Percentiles rank a stretch among this genome's conserved stretches.
Evolutionary conservation across 2,329 filamentous ascomycete genomes (phyloP).

Genomic region (Penicillium corylophilum): DNA sequence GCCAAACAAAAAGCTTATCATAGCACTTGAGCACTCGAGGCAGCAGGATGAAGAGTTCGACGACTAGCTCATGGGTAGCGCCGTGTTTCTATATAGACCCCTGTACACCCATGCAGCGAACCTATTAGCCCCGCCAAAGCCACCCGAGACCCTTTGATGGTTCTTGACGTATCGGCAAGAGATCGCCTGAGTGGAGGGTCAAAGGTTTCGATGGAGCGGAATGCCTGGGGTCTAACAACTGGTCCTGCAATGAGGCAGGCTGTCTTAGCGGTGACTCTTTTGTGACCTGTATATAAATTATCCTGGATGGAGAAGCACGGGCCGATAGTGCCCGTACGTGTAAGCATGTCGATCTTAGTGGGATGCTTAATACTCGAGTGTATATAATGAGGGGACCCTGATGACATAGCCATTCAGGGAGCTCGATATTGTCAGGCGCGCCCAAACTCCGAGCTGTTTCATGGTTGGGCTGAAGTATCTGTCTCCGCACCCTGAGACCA

Average conservation of each 20-base stretch:
- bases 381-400: not conserved
- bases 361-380: not conserved
- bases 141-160: not conserved
- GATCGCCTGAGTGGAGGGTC: not conserved
- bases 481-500: not conserved
- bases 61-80: too few species aligned
- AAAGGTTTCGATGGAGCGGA: not conserved
- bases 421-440: not conserved
- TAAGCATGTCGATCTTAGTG: not conserved
- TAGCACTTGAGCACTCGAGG: too few species aligned
- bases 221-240: not conserved
- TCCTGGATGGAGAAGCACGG: not conserved
- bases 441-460: not conserved
- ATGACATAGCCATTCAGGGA: not conserved
- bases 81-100: not conserved
- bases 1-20: not conserved
- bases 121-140: not conserved
- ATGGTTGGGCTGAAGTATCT: not conserved
- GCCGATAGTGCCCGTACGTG: not conserved
- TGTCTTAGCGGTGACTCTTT: not conserved
- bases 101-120: not conserved
- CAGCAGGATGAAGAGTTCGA: too few species aligned
- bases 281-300: not conserved
- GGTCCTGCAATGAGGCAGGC: too few species aligned
- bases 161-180: not conserved